Conservation (phyloP, 73 alveolate species). For the Paramecium sonneborni region DNA sequence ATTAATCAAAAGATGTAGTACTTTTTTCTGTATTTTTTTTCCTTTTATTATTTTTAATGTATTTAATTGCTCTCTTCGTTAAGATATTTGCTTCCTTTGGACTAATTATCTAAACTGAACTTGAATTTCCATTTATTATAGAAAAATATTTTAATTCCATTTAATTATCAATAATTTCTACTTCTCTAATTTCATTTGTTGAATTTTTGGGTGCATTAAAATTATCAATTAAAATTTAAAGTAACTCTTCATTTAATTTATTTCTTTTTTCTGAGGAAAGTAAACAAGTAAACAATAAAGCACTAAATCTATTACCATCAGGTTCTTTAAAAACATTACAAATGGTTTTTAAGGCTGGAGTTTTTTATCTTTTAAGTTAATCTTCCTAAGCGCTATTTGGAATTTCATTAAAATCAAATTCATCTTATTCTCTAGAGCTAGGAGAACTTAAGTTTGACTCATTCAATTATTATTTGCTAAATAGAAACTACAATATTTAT, state of each 20-base stretch:
- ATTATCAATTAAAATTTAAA: not conserved
- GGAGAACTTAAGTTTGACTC: constrained; percentile 8
- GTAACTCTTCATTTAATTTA: not conserved
- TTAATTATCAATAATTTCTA: constrained; percentile 53
- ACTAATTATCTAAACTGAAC: not conserved
- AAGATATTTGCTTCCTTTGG: constrained; percentile 43
- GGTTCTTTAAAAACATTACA: not conserved
- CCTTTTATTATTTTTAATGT: not conserved
- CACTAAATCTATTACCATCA: not conserved
- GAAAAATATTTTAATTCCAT: constrained; percentile 45
- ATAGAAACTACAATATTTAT: not conserved
- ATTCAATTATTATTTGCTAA: not conserved
- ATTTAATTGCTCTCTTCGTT: constrained; percentile 23
- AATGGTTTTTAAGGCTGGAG: not conserved
- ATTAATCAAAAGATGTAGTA: not conserved
- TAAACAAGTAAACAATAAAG: constrained; percentile 1
- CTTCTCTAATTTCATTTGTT: constrained; percentile 17
- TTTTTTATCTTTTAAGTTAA: not conserved
- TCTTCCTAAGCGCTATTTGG: not conserved
- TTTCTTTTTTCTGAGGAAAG: not conserved
- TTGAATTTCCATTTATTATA: constrained; percentile 53
- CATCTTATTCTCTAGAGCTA: not conserved
- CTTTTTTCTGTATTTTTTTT: not conserved
- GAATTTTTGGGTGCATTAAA: not conserved
- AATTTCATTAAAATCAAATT: not conserved